phyloP scores from a whole-genome alignment of 495 filamentous ascomycete genomes.

The Neurospora sp. region DNA sequence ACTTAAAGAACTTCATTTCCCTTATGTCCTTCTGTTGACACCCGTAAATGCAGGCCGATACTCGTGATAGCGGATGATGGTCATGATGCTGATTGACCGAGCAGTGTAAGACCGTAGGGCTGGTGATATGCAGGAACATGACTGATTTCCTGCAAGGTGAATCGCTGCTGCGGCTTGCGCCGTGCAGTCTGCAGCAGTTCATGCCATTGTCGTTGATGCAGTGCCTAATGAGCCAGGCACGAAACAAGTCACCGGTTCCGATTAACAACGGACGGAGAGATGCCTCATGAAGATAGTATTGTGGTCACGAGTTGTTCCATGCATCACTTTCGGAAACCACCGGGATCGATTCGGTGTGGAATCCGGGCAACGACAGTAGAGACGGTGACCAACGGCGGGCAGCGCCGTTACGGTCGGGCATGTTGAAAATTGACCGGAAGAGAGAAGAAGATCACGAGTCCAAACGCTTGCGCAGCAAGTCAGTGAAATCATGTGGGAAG shows the following conservation, averaged over 20 bases:
- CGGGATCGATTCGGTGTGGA: not conserved
- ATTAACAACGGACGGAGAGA: not conserved
- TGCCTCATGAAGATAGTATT: not conserved
- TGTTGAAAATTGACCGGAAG: not conserved
- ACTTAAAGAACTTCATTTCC: not conserved
- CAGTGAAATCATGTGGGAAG: not conserved
- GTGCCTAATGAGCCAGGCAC: not conserved
- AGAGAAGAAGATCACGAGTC: not conserved
- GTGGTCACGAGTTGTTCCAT: not conserved
- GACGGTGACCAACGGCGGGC: not conserved
- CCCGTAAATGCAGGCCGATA: not conserved
- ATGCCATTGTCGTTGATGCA: not conserved
- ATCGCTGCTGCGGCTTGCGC: not conserved
- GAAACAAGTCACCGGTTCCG: not conserved
- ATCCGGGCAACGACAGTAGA: not conserved
- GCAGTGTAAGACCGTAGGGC: not conserved
- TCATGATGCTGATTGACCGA: not conserved
- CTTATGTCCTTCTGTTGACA: not conserved
- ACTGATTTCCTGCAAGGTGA: not conserved
- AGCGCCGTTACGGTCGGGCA: not conserved
- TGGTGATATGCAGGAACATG: not conserved
- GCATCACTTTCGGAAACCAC: slow-evolving; percentile 5
- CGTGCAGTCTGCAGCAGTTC: not conserved
- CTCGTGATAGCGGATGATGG: not conserved
- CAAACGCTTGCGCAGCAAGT: not conserved